Conservation (phyloP, 2,329 filamentous ascomycete species). For the Alternaria brassicae region DNA sequence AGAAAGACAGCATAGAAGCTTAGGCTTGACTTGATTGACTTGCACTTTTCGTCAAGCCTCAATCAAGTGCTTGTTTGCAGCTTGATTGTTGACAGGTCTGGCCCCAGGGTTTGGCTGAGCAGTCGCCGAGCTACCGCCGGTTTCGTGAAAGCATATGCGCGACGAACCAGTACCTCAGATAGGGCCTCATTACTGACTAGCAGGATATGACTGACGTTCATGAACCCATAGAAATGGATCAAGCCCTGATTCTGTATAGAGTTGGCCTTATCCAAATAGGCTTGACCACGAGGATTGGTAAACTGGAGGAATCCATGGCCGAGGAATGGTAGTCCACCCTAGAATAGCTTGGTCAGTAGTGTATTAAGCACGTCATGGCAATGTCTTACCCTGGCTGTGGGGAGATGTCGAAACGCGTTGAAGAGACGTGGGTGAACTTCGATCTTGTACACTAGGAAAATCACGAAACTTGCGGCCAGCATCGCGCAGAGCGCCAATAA, state of each 20-base stretch:
- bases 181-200: conserved; percentile 1
- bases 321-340: not conserved
- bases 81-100: not conserved
- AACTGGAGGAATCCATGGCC: conserved; percentile 4
- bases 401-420: not conserved
- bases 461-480: not conserved
- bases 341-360: not conserved
- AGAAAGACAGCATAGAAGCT: too few species aligned
- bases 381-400: not conserved
- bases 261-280: conserved; percentile 1
- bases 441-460: not conserved
- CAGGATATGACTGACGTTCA: not conserved
- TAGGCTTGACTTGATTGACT: too few species aligned
- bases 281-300: conserved; percentile 1
- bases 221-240: conserved; percentile 1
- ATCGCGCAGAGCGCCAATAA: not conserved
- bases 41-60: too few species aligned
- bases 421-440: not conserved
- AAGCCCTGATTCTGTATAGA: not conserved
- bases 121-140: not conserved
- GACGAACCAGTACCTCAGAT: conserved; percentile 3
- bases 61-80: conserved; percentile 13
- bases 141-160: not conserved
- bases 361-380: not conserved
- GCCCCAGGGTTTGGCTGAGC: not conserved